Evolutionary conservation across 495 filamentous ascomycete species (phyloP), one percentile per base, ranked within the genome.

Genomic region (Aspergillus hancockii): DNA sequence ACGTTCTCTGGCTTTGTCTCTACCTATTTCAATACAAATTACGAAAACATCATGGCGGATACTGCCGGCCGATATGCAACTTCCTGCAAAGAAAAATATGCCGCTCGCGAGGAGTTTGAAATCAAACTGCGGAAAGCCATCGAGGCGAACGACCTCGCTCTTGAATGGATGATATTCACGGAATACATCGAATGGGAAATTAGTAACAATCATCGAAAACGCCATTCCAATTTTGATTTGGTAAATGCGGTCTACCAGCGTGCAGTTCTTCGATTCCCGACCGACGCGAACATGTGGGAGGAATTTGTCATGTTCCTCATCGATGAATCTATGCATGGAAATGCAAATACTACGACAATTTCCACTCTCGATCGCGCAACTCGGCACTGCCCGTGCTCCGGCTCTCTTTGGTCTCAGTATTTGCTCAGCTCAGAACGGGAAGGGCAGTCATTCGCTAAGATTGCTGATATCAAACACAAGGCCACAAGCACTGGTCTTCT

Each of bases 381-480:
- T 2, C 82, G 87, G 16, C 92, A 97, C 71, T 93, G 92, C 58
- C 93, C 94, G 2, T 96, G 91, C 90, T 95, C 90, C 16, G 93
- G 94, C 21, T 81, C 84, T 21, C 78, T 98, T 10, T 98, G 94
- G 94, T 88, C 93, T 4, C 86, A 92, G 60, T 91, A 92, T 59
- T 85, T 98, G 18, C 73, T 97, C 50, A 88, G 84, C 19, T 86
- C 90, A 12, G 94, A 97, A 75, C 83, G 85, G 32, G 88, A 88
- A 54, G 82, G 84, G 16, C 81, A 85, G 63, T 77, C 85, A 3
- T 96, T 92, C 63, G 71, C 85, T n/a, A 88, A 87, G 28, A 90
- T 98, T 43, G 89, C 93, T 61, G 79, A 85, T 34, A 91, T 97
- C 67, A 98, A 98, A 69, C 91, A 98, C 68, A 88, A 84, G 49